Evolutionary conservation across 2,329 filamentous ascomycete genomes (phyloP).

Genomic region (Paecilomyces formosus): DNA sequence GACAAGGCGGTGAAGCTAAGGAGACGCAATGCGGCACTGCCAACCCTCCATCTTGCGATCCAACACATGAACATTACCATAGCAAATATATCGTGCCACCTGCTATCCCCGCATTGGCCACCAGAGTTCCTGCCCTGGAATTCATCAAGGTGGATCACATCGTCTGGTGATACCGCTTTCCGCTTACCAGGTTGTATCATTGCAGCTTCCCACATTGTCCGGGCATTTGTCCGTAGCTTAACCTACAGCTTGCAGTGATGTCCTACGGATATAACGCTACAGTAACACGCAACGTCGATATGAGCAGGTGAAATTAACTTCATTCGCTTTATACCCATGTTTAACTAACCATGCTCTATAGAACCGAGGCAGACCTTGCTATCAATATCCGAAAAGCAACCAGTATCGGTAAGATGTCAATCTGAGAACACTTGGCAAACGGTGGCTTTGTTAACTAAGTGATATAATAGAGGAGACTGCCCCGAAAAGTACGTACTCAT

Average conservation of each 20-base stretch:
- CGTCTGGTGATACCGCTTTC: background rate
- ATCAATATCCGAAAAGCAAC: constrained; percentile 63
- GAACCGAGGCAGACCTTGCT: constrained; percentile 57
- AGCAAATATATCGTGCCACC: background rate
- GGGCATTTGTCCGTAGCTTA: background rate
- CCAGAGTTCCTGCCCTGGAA: background rate
- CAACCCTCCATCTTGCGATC: background rate
- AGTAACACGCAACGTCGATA: constrained; percentile 35
- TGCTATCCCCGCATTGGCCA: background rate
- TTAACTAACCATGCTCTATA: constrained; percentile 14
- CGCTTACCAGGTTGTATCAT: background rate
- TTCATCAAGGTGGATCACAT: background rate
- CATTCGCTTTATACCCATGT: background rate
- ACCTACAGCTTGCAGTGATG: background rate
- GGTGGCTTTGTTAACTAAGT: constrained; percentile 5
- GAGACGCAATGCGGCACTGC: background rate
- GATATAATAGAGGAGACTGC: constrained; percentile 51
- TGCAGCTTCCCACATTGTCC: background rate
- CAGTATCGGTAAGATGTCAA: constrained; percentile 44
- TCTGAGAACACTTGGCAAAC: constrained; percentile 5
- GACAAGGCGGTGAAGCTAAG: background rate
- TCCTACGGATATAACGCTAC: background rate
- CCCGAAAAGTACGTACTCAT: constrained; percentile 50
- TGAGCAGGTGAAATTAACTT: constrained; percentile 49
- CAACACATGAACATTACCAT: background rate